A percentile compares a stretch with the other conserved stretches of the same genome.
Conservation (phyloP, 2,329 filamentous ascomycete species). For the Mariannaea sp. region DNA sequence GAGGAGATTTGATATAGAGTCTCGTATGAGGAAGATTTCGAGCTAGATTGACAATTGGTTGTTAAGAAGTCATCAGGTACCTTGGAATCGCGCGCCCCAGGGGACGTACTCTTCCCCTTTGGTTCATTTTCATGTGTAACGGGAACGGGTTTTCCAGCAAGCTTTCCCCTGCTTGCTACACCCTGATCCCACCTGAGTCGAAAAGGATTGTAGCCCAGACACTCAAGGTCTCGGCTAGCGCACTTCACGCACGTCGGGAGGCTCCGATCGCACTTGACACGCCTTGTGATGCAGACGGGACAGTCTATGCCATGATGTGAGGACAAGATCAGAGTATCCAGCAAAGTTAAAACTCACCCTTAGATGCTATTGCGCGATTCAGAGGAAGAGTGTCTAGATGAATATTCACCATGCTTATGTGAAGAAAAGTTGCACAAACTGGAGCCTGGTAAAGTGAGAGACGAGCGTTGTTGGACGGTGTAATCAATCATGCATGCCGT, state of each 20-base stretch:
- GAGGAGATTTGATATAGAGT: neutral
- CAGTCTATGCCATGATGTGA: conserved; percentile 21
- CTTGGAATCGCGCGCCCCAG: neutral
- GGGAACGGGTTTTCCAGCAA: conserved; percentile 22
- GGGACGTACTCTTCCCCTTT: neutral
- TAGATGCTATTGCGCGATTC: conserved; percentile 22
- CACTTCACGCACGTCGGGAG: conserved; percentile 28
- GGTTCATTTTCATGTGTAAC: neutral
- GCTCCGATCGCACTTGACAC: conserved; percentile 31
- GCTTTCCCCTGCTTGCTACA: conserved; percentile 28
- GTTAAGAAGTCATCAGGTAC: too few relatives aligned
- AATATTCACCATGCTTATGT: conserved; percentile 20
- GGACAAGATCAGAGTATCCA: neutral
- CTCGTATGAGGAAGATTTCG: too few relatives aligned
- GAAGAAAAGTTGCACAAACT: too few relatives aligned
- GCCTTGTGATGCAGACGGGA: conserved; percentile 24
- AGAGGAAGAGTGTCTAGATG: conserved; percentile 24
- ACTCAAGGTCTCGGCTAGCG: conserved; percentile 21
- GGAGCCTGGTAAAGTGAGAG: too few relatives aligned
- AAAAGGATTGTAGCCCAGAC: conserved; percentile 26
- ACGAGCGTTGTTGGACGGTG: too few relatives aligned
- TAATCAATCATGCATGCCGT: too few relatives aligned
- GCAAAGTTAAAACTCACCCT: conserved; percentile 13
- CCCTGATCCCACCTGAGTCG: conserved; percentile 30
- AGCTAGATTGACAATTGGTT: too few relatives aligned